Conservation (phyloP, 202 grass and related monocot genomes). For the Setaria italica region DNA sequence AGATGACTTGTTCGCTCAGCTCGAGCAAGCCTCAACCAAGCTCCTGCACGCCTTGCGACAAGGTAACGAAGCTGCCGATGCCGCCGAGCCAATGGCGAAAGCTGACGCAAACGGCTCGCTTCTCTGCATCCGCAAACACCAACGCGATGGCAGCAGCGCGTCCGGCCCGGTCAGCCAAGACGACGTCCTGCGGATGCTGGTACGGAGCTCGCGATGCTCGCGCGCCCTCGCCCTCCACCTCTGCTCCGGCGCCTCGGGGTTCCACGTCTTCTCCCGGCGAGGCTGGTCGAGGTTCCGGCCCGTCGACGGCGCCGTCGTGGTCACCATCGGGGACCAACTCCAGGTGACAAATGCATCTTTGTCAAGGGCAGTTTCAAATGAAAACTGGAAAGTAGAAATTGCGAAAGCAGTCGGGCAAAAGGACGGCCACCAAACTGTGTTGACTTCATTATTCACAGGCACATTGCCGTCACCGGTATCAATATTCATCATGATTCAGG, state of each 20-base stretch:
- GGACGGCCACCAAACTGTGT: neutral
- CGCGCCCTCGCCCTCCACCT: constrained; percentile 55
- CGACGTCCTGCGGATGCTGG: constrained; percentile 54
- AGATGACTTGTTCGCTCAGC: constrained; percentile 43
- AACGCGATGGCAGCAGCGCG: neutral
- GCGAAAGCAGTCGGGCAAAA: neutral
- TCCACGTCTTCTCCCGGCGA: constrained; percentile 62
- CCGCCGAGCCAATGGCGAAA: neutral
- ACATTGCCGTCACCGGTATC: neutral
- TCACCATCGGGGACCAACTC: constrained; percentile 69
- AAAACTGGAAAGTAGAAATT: neutral
- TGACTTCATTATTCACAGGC: neutral
- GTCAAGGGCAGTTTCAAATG: neutral
- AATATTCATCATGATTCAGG: neutral
- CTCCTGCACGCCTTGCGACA: constrained; percentile 46
- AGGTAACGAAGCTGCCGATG: neutral
- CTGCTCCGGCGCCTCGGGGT: constrained; percentile 49
- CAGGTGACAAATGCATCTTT: constrained; percentile 56
- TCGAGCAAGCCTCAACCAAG: constrained; percentile 49
- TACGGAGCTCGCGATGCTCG: constrained; percentile 50
- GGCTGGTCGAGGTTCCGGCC: constrained; percentile 62
- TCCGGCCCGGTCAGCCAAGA: constrained; percentile 40
- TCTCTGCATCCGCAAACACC: constrained; percentile 58
- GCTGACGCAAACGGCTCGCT: constrained; percentile 16
- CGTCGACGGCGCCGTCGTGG: constrained; percentile 49